A percentile compares a stretch with the other conserved stretches of the same genome.
These are phyloP conservation scores for Auriculariales sp. DNA, from an alignment of 768 basidiomycete species.

Conservation along the genomic window DNA sequence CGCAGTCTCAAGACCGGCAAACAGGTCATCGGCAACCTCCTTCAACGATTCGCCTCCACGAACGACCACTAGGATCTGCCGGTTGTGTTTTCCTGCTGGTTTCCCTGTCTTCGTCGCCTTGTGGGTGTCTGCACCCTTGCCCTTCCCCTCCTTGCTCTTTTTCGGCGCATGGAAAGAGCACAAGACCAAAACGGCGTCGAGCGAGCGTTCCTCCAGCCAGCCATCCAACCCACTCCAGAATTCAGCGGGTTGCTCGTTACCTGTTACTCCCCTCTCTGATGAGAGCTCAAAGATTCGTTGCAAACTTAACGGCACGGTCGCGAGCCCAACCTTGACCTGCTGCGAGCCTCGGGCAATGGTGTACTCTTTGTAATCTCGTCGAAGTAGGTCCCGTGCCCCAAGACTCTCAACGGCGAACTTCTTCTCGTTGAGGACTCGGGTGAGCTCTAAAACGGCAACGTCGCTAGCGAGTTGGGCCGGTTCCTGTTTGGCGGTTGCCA, in stretches of 20 bases:
- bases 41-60: conserved; percentile 23
- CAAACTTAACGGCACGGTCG: conserved; percentile 66
- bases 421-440: conserved; percentile 30
- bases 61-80: conserved; percentile 58
- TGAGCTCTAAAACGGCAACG: conserved; percentile 33
- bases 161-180: conserved; percentile 47
- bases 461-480: conserved; percentile 14
- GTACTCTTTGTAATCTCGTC: conserved; percentile 95
- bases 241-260: conserved; percentile 17
- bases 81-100: conserved; percentile 31
- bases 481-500: conserved; percentile 22
- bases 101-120: conserved; percentile 5
- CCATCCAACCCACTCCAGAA: conserved; percentile 24
- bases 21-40: conserved; percentile 29
- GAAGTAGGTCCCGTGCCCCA: conserved; percentile 58
- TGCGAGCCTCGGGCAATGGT: conserved; percentile 25
- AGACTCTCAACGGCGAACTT: conserved; percentile 62
- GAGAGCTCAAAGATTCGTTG: conserved; percentile 14
- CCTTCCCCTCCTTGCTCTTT: conserved; percentile 16
- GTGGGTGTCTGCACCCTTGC: conserved; percentile 12
- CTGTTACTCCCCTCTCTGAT: background rate
- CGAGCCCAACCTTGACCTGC: conserved; percentile 53
- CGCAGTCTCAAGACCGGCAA: conserved; percentile 39
- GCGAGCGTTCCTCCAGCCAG: conserved; percentile 53
- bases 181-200: conserved; percentile 65